A percentile compares a stretch with the other conserved stretches of the same genome.
phyloP scores from a whole-genome alignment of 192 early-diverging fungal species.

The Backusella australiensis region DNA sequence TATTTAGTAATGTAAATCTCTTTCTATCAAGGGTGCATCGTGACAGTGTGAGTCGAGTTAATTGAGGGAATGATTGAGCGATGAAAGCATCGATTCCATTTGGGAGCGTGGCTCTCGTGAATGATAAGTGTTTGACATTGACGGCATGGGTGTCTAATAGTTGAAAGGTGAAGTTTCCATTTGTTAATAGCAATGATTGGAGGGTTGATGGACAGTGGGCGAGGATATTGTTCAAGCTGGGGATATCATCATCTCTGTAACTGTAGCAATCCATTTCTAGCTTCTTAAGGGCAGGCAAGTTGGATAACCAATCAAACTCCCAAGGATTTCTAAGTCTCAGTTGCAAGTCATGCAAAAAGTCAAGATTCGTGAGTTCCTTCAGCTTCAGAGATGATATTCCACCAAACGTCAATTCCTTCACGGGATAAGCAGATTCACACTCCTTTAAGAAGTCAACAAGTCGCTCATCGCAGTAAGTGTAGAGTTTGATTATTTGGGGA shows the following conservation, averaged over 20 bases:
- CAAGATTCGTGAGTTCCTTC: neutral
- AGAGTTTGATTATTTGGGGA: neutral
- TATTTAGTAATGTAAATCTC: neutral
- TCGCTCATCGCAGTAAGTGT: neutral
- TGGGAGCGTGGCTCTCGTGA: neutral
- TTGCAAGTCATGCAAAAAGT: neutral
- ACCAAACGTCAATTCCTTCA: neutral
- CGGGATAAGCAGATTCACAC: neutral
- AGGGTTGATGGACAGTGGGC: neutral
- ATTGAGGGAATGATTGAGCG: neutral
- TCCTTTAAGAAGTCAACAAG: neutral
- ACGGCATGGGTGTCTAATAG: neutral
- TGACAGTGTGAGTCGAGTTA: neutral
- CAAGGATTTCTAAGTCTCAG: neutral
- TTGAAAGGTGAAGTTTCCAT: neutral
- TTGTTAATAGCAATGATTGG: neutral
- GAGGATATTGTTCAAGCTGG: neutral
- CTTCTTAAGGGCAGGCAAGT: neutral
- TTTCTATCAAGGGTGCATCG: neutral
- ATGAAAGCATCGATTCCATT: neutral
- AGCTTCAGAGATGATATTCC: neutral
- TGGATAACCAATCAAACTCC: neutral
- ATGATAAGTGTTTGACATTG: neutral
- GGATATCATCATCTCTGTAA: neutral
- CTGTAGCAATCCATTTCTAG: neutral